phyloP scores from a whole-genome alignment of 495 filamentous ascomycete genomes.

The Aspergillus coremiiformis region DNA sequence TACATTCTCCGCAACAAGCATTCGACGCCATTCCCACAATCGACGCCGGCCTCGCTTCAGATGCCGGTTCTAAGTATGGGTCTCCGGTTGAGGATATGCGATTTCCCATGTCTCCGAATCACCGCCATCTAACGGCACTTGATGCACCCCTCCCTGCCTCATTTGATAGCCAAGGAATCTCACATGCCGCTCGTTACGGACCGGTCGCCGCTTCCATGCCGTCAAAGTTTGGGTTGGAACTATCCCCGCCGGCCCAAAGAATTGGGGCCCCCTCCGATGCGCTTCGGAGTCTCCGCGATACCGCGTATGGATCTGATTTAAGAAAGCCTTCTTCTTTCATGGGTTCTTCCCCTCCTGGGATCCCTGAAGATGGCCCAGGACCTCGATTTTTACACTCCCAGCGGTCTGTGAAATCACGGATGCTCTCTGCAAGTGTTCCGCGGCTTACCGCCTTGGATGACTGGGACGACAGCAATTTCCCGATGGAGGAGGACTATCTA shows the following conservation, averaged over 20 bases:
- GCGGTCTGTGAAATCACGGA: constrained; percentile 55
- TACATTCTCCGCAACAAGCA: constrained; percentile 36
- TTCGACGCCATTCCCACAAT: constrained; percentile 63
- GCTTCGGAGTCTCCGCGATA: constrained; percentile 72
- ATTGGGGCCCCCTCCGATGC: constrained; percentile 58
- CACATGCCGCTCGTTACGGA: constrained; percentile 79
- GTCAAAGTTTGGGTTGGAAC: constrained; percentile 80
- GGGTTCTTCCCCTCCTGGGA: constrained; percentile 60
- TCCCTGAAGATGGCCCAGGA: constrained; percentile 46
- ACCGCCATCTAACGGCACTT: constrained; percentile 64
- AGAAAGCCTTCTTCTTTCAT: constrained; percentile 44
- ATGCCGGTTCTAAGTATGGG: constrained; percentile 72
- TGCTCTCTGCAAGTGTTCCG: constrained; percentile 76
- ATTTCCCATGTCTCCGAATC: constrained; percentile 62
- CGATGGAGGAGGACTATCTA: constrained; percentile 89
- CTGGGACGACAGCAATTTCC: constrained; percentile 76
- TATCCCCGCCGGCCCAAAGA: constrained; percentile 60
- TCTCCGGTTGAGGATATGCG: constrained; percentile 76
- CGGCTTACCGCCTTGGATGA: constrained; percentile 56
- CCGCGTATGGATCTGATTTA: constrained; percentile 69
- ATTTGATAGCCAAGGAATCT: constrained; percentile 94
- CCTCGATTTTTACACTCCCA: constrained; percentile 81
- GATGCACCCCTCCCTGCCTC: constrained; percentile 92
- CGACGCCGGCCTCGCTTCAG: constrained; percentile 71
- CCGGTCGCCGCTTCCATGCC: constrained; percentile 91